These are phyloP conservation scores for Nicotiana obtusifolia DNA, from an alignment of 257 asterid genomes.

Conservation along the genomic window DNA sequence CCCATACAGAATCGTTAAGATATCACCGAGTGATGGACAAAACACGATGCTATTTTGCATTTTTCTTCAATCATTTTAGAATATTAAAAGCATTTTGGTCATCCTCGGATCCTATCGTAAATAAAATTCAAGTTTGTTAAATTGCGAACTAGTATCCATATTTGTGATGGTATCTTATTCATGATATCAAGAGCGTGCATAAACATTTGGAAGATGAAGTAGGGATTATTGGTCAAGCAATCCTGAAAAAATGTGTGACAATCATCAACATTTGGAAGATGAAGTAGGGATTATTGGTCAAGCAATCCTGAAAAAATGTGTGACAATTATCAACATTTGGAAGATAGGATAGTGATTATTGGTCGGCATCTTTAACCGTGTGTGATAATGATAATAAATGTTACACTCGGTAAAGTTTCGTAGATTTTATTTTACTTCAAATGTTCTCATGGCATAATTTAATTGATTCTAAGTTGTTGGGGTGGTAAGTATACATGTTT, in stretches of 20 bases:
- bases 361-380: neutral
- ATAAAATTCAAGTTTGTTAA: no score
- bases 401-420: neutral
- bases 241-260: neutral
- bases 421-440: neutral
- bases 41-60: no score
- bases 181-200: no score
- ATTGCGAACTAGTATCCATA: no score
- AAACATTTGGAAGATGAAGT: no score
- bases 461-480: neutral
- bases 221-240: neutral
- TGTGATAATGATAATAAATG: neutral
- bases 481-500: neutral
- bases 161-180: no score
- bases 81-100: no score
- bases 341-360: neutral
- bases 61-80: no score
- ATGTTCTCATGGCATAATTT: neutral
- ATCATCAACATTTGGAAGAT: neutral
- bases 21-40: no score
- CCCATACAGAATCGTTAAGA: no score
- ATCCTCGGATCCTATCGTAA: no score
- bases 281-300: no score
- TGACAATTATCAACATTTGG: neutral
- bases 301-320: neutral